phyloP scores from a whole-genome alignment of 2,329 filamentous ascomycete species.

The Neofusicoccum ribis region DNA sequence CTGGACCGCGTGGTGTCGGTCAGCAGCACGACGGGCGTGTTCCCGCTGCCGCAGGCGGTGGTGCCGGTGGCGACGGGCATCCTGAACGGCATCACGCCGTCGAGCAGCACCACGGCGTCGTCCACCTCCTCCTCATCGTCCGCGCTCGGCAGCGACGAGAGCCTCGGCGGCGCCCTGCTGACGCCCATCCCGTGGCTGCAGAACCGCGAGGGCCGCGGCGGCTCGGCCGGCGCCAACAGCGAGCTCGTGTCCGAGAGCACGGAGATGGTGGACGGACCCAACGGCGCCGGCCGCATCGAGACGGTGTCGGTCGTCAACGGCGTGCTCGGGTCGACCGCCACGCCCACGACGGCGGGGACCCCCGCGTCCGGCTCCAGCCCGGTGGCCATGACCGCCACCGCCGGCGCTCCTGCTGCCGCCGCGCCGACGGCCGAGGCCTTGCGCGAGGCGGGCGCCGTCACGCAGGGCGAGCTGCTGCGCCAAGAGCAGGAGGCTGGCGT shows the following conservation, averaged over 20 bases:
- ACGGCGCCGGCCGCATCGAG: slow-evolving; percentile 76
- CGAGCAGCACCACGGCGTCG: slow-evolving; percentile 49
- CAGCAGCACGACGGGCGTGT: slow-evolving; percentile 75
- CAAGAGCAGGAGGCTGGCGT: slow-evolving; percentile 83
- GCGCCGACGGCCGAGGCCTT: slow-evolving; percentile 33
- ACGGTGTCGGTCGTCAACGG: slow-evolving; percentile 79
- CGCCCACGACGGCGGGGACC: slow-evolving; percentile 2
- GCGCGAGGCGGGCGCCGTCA: slow-evolving; percentile 58
- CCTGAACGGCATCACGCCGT: slow-evolving; percentile 60
- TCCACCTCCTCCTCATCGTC: slow-evolving; percentile 26
- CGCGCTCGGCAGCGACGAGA: slow-evolving; percentile 76
- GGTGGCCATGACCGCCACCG: not conserved
- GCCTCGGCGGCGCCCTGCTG: slow-evolving; percentile 82
- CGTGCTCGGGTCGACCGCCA: slow-evolving; percentile 55
- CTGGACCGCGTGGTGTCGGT: slow-evolving; percentile 89
- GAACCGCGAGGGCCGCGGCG: slow-evolving; percentile 27
- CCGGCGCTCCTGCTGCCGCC: slow-evolving; percentile 1
- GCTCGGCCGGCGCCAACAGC: slow-evolving; percentile 34
- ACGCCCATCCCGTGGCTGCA: slow-evolving; percentile 90
- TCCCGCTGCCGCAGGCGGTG: slow-evolving; percentile 74
- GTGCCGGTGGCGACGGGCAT: slow-evolving; percentile 44
- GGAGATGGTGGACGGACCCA: slow-evolving; percentile 78
- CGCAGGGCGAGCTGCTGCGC: slow-evolving; percentile 77
- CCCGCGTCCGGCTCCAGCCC: not conserved
- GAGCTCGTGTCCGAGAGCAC: slow-evolving; percentile 72